phyloP scores from a whole-genome alignment of 2,329 filamentous ascomycete genomes.

The Fusarium ambrosium region DNA sequence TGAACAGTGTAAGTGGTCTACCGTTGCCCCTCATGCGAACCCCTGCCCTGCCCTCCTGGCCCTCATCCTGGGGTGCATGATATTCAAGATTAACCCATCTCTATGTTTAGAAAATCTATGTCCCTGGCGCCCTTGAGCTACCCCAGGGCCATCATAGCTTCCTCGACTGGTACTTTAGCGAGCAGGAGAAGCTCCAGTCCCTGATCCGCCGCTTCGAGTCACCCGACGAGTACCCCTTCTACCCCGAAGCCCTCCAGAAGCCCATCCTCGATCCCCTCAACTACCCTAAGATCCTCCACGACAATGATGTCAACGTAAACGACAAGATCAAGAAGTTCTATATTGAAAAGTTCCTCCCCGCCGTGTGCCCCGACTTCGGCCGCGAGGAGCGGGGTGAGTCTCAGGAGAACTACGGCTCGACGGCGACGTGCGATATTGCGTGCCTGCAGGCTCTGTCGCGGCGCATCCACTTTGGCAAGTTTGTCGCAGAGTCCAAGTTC shows the following conservation, averaged over 20 bases:
- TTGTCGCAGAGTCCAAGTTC: slow-evolving; percentile 97
- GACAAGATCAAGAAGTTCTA: slow-evolving; percentile 88
- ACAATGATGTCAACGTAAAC: slow-evolving; percentile 93
- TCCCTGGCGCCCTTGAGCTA: slow-evolving; percentile 82
- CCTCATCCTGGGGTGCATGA: slow-evolving; percentile 20
- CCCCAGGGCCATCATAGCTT: slow-evolving; percentile 82
- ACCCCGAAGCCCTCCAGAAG: slow-evolving; percentile 81
- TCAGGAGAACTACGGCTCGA: slow-evolving; percentile 94
- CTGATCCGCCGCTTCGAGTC: slow-evolving; percentile 94
- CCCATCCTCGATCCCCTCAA: slow-evolving; percentile 89
- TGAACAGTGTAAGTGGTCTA: slow-evolving; percentile 70
- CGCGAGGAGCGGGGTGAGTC: slow-evolving; percentile 84
- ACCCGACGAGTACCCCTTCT: slow-evolving; percentile 98
- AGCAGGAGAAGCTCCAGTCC: slow-evolving; percentile 93
- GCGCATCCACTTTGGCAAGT: slow-evolving; percentile 97
- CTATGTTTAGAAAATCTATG: slow-evolving; percentile 77
- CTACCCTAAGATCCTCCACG: slow-evolving; percentile 90
- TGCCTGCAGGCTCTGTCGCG: slow-evolving; percentile 91
- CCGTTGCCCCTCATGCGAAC: slow-evolving; percentile 23
- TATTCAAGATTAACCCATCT: slow-evolving; percentile 24
- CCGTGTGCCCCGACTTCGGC: slow-evolving; percentile 83
- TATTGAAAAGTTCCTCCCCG: slow-evolving; percentile 84
- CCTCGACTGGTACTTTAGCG: slow-evolving; percentile 92
- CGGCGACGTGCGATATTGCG: slow-evolving; percentile 90
- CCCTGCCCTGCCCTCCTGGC: slow-evolving; percentile 15